Base-by-base conservation (phyloP, 352 stramenopile species). In the Globisporangium barbulae region DNA sequence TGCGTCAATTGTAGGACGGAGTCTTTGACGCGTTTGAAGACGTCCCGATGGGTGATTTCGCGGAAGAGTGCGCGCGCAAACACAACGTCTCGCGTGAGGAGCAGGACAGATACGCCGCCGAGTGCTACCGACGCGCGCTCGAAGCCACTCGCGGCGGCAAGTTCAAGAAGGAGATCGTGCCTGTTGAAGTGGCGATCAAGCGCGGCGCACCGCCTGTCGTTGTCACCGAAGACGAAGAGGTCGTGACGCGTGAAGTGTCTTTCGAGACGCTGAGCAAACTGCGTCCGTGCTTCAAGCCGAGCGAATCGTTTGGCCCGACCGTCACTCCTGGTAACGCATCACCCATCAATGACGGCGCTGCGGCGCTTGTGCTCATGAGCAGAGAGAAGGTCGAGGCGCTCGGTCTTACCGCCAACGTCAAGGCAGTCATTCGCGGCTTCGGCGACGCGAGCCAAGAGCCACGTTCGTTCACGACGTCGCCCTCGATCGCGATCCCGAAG, bases 261-360 rank as follows among this genome's bases (percentile, higher is more conserved):
- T 59, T 91, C 19, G 84, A 90, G 31, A 97, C 97, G 59, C 69
- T 99, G 21, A 65, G 71, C 39, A 91, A 81, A 42, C 63, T 98
- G 17, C 83, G 83, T 53, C 81, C 96, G 33, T 97, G 89, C 42
- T 99, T 99, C 75, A 81, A 93, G 68, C 74, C 76, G 1, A 70
- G 52, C 25, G 74, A 63, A 49, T 72, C 81, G 53, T 83, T 82
- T 53, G 84, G 87, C 44, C 94, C 93, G 31, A 98, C 87, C 0
- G 90, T 99, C 50, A 99, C 96, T 13, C 88, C 96, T 1, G 96
- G 89, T 6, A 99, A 99, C 75, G 92, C 97, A 12, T 97, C 89
- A 7, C 88, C 89, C 0, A 88, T 99, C 45, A 99, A 98, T 72
- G 97, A 99, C 68, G 97, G 97, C 47, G 97, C 96, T 9, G 86